Base-by-base conservation (phyloP, 192 early-diverging fungal genomes). In the Backusella liffmaniae region DNA sequence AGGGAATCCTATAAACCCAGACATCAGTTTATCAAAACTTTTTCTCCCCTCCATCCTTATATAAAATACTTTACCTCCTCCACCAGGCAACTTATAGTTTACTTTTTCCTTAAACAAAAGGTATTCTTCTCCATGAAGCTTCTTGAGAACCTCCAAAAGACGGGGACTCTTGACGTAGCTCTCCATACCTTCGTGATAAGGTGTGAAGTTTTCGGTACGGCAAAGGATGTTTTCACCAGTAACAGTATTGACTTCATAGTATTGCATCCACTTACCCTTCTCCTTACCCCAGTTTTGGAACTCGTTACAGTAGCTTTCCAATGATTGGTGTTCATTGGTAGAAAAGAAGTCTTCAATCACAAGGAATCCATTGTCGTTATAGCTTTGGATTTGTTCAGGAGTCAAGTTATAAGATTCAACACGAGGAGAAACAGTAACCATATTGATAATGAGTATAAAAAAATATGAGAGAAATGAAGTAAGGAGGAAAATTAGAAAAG, bases 71-170 rank as follows among this genome's bases (percentile, higher is more conserved):
- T 56, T 66, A 77, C 74, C 84, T 42, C 86, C 87, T 59, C 87
- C 89, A 41, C 89, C 89, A 1, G 89, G 82, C 4, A 89, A 77
- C 82, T 89, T 89, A 72, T 86, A 86, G 30, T 90, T 90, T 18
- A 90, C 83, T 82, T 90, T 90, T 37, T 90, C 89, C 78, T 90
- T 90, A 80, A 90, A 90, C 34, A 90, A 67, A 2, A 89, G 76
- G 49, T 88, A 88, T 4, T 84, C 83, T 71, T 86, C 84, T 67
- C 83, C 87, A 46, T 83, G 80, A 29, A 89, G 85, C 67, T 86
- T 83, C 73, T 86, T 80, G 4, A 89, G 72, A 34, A 87, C 67
- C 13, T 77, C 76, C 77, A 85, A 84, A 6, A 87, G 69, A 62
- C 84, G 84, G 4, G 82, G 72, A 7, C 88, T 82, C 30, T 76